A percentile compares a stretch with the other conserved stretches of the same genome.
Evolutionary conservation across 257 asterid genomes (phyloP).

Genomic region (Handroanthus guayacan): DNA sequence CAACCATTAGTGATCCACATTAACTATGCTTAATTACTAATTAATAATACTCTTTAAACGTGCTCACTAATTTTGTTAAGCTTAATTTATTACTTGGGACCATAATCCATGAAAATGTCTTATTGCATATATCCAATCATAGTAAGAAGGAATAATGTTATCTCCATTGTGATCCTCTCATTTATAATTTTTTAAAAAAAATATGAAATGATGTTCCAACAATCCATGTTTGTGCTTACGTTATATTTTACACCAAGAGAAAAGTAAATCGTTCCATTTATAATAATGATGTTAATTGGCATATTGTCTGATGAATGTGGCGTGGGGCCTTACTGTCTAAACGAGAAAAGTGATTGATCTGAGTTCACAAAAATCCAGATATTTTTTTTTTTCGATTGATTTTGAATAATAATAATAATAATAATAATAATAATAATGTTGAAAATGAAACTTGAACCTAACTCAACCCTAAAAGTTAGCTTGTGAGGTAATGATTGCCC

Average conservation of each 20-base stretch:
- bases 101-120: slow-evolving; percentile 34
- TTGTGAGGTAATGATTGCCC: too few species aligned
- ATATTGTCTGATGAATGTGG: too few species aligned
- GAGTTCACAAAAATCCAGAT: too few species aligned
- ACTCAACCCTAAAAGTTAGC: too few species aligned
- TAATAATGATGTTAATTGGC: background rate
- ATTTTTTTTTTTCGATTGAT: too few species aligned
- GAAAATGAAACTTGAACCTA: too few species aligned
- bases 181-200: slow-evolving; percentile 28
- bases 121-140: slow-evolving; percentile 48
- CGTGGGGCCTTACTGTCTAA: too few species aligned
- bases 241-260: background rate
- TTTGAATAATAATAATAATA: too few species aligned
- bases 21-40: slow-evolving; percentile 16
- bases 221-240: slow-evolving; percentile 25
- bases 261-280: background rate
- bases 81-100: slow-evolving; percentile 27
- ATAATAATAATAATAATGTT: too few species aligned
- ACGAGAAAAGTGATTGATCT: too few species aligned
- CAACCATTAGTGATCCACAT: slow-evolving; percentile 36
- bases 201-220: slow-evolving; percentile 36
- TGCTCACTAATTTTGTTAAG: slow-evolving; percentile 27
- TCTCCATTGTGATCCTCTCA: slow-evolving; percentile 39
- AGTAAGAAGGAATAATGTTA: slow-evolving; percentile 42
- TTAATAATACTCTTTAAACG: slow-evolving; percentile 24